Conservation (phyloP, 2,329 filamentous ascomycete genomes). For the Penicillium sp. region DNA sequence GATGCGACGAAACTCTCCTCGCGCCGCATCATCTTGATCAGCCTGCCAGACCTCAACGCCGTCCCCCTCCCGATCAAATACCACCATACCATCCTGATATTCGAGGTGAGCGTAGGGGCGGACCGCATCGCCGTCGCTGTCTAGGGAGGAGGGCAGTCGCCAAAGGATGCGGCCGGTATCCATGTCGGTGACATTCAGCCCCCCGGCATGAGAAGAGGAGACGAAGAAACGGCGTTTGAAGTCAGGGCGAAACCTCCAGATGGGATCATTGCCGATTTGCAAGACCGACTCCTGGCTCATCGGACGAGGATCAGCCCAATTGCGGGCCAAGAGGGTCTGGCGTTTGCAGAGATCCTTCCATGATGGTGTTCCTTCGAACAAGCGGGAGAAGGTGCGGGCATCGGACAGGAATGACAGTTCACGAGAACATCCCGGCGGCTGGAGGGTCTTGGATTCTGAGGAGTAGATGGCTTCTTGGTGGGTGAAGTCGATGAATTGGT, state of each 20-base stretch:
- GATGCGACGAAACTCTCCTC: constrained; percentile 47
- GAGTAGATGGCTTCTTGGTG: constrained; percentile 50
- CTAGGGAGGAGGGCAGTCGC: constrained; percentile 35
- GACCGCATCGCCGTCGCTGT: constrained; percentile 36
- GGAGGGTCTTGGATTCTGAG: constrained; percentile 35
- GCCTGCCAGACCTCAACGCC: constrained; percentile 52
- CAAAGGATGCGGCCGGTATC: constrained; percentile 48
- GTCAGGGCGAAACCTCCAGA: constrained; percentile 54
- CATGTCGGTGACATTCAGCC: constrained; percentile 53
- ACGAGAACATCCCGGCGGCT: constrained; percentile 29
- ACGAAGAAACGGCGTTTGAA: constrained; percentile 53
- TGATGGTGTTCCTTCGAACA: constrained; percentile 39
- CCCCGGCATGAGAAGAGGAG: constrained; percentile 52
- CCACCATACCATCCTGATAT: constrained; percentile 52
- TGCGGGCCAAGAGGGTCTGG: constrained; percentile 43
- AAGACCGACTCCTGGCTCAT: constrained; percentile 45
- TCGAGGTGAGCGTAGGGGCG: constrained; percentile 53
- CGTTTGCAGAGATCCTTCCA: constrained; percentile 53
- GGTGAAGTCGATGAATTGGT: constrained; percentile 47
- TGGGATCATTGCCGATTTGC: constrained; percentile 45
- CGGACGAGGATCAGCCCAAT: constrained; percentile 43
- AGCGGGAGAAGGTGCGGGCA: constrained; percentile 35
- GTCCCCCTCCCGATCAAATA: constrained; percentile 51
- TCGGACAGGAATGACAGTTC: constrained; percentile 37
- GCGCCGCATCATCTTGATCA: constrained; percentile 35